Base-by-base conservation (phyloP, 2,329 filamentous ascomycete genomes). In the Zasmidium angulare region DNA sequence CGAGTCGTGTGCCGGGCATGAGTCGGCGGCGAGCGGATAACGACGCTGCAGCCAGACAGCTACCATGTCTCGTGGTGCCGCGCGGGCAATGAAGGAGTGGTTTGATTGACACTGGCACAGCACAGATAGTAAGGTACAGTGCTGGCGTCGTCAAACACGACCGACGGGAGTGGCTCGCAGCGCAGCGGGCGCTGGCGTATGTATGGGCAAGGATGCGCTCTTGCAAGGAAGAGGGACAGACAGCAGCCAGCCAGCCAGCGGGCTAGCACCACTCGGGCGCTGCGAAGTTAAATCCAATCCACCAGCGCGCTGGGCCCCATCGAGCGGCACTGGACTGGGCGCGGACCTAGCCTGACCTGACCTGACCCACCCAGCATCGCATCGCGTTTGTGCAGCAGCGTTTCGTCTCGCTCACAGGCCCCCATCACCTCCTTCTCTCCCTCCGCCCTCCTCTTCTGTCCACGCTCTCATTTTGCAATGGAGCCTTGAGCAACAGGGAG, bases 401-500 rank as follows among this genome's bases (percentile, higher is more conserved):
- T 52, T 46, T 53, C 49, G 52, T 46, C 48, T 47, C 26, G 24
- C 43, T 23, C 24, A n/a, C 43, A 14, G 22, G n/a, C n/a, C 43
- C 40, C 43, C 19, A 48, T 54, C 26, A 50, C 40, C 55, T 60
- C 51, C 43, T 52, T 55, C 55, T 23, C 31, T 23, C 48, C 24
- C 47, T 31, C 51, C 46, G 29, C 55, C 47, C 55, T 40, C 58
- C 46, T 60, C 53, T 40, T 48, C 51, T 51, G 24, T 50, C 55
- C 51, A 36, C 54, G 36, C 36, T 43, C 36, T 24, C 60, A 55
- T 56, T 54, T 55, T 60, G 63, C 62, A 59, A 66, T 66, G 63
- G 62, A 64, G 59, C 55, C 56, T 58, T 63, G 58, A 64, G 56
- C 57, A 64, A 61, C 58, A 55, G 52, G 58, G 61, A 61, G 63